phyloP scores from a whole-genome alignment of 768 basidiomycete genomes.

The Kwoniella sp. region DNA sequence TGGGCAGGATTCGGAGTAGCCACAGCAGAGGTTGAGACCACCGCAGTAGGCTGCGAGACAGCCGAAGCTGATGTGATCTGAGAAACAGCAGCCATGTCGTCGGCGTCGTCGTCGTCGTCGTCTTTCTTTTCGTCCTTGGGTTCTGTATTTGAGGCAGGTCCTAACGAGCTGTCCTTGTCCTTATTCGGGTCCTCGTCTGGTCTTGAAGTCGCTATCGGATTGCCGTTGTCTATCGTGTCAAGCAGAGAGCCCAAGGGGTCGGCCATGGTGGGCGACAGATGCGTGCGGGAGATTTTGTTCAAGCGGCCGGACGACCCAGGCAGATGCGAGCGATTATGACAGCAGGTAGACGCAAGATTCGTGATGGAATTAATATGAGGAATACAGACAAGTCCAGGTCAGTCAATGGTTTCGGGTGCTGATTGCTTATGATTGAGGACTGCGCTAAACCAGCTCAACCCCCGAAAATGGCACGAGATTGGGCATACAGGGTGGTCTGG shows the following conservation, averaged over 20 bases:
- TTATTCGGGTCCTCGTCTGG: neutral
- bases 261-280: neutral
- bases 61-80: conserved; percentile 15
- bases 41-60: neutral
- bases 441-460: too few relatives aligned
- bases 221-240: neutral
- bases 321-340: neutral
- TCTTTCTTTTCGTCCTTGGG: neutral
- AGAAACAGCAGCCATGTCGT: neutral
- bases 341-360: too few relatives aligned
- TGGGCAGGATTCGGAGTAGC: neutral
- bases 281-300: neutral
- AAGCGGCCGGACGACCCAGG: too few relatives aligned
- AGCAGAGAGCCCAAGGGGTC: neutral
- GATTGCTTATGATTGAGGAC: too few relatives aligned
- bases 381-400: too few relatives aligned
- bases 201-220: neutral
- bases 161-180: neutral
- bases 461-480: too few relatives aligned
- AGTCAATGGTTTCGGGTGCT: too few relatives aligned
- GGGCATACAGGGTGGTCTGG: too few relatives aligned
- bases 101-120: neutral
- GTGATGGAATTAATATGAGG: too few relatives aligned
- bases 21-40: conserved; percentile 1
- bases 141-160: neutral